phyloP scores from a whole-genome alignment of 106 monocot genomes.

The Xerophyta viscosa region DNA sequence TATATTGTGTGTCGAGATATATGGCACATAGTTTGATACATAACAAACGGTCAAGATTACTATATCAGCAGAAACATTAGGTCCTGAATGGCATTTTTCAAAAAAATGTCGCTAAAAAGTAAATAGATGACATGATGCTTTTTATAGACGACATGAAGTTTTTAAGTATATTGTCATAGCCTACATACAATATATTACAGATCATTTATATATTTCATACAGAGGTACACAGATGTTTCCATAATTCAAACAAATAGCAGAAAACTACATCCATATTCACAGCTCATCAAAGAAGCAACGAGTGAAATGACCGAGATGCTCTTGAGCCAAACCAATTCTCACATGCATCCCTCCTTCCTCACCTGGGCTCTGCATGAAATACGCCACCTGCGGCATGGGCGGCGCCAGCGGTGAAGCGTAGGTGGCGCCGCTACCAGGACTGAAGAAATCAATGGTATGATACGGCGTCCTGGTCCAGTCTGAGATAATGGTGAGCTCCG shows the following conservation, averaged over 20 bases:
- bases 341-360: constrained; percentile 30
- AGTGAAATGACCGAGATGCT: constrained; percentile 16
- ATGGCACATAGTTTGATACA: no score
- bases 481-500: constrained; percentile 35
- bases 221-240: no score
- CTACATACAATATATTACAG: no score
- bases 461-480: constrained; percentile 45
- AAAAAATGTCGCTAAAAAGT: no score
- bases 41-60: no score
- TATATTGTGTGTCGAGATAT: no score
- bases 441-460: constrained; percentile 32
- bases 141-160: no score
- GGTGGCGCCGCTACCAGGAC: constrained; percentile 2
- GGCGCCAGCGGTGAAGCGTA: constrained; percentile 22
- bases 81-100: no score
- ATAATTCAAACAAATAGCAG: not conserved
- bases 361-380: constrained; percentile 39
- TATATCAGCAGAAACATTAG: no score
- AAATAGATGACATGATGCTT: no score
- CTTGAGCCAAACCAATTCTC: constrained; percentile 30
- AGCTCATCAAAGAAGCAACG: constrained; percentile 14
- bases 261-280: constrained; percentile 1
- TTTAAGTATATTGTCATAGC: no score
- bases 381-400: constrained; percentile 27
- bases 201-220: no score